A percentile compares a stretch with the other conserved stretches of the same genome.
Conservation (phyloP, 257 asterid genomes). For the Ilex aquifolium region DNA sequence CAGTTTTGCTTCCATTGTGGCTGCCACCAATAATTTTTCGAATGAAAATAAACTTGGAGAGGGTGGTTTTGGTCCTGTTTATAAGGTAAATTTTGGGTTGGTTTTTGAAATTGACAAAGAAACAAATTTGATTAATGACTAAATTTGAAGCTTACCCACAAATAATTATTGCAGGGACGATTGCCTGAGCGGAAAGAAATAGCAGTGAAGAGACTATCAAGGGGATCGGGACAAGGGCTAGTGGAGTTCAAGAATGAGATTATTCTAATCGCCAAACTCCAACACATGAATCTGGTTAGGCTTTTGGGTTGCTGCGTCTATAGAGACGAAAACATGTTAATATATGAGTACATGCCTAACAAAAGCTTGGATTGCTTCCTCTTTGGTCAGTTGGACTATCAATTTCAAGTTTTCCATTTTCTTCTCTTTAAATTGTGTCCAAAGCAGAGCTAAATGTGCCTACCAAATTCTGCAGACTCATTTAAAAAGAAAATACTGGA, state of each 20-base stretch:
- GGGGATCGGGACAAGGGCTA: slow-evolving; percentile 43
- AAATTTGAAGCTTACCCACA: too few relatives aligned
- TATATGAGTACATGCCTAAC: slow-evolving; percentile 30
- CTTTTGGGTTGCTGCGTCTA: slow-evolving; percentile 9
- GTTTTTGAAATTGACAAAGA: too few relatives aligned
- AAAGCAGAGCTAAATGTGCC: background rate
- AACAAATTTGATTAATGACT: too few relatives aligned
- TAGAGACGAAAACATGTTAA: slow-evolving; percentile 42
- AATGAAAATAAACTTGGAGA: slow-evolving; percentile 34
- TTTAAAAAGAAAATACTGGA: slow-evolving; percentile 25
- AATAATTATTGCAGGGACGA: slow-evolving; percentile 22
- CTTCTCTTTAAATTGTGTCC: background rate
- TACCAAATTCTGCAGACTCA: slow-evolving; percentile 16
- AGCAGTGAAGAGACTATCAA: slow-evolving; percentile 59
- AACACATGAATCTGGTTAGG: slow-evolving; percentile 50
- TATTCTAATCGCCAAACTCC: slow-evolving; percentile 47
- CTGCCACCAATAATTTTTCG: slow-evolving; percentile 42
- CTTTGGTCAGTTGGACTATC: slow-evolving; percentile 31
- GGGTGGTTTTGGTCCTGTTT: slow-evolving; percentile 72
- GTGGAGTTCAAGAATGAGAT: slow-evolving; percentile 60
- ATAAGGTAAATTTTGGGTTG: slow-evolving; percentile 28
- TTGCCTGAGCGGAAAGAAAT: slow-evolving; percentile 37
- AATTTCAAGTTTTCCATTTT: too few relatives aligned
- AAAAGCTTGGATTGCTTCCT: slow-evolving; percentile 29
- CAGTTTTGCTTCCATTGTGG: background rate